These are phyloP conservation scores for Ustilaginoidea virens DNA, from an alignment of 2,329 filamentous ascomycete genomes.

Conservation along the genomic window DNA sequence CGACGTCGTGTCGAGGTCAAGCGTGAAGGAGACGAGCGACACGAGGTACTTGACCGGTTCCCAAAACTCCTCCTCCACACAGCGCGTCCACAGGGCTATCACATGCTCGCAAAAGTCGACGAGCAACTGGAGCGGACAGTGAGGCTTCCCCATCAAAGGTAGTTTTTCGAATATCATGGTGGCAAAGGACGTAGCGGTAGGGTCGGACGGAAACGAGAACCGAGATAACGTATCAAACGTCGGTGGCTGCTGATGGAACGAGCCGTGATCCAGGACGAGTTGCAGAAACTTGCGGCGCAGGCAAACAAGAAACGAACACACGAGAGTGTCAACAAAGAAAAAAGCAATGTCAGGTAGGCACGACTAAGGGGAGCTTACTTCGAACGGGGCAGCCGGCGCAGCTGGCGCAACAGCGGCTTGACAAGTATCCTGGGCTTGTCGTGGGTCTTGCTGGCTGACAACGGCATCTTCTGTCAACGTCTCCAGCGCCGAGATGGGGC, in stretches of 20 bases:
- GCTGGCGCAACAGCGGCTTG: constrained; percentile 10
- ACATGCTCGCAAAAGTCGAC: constrained; percentile 49
- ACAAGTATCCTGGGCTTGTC: no score
- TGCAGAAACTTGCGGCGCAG: constrained; percentile 49
- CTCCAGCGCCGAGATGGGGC: constrained; percentile 48
- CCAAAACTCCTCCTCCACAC: constrained; percentile 47
- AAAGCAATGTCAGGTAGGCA: no score
- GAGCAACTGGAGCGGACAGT: constrained; percentile 38
- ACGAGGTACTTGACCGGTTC: constrained; percentile 50
- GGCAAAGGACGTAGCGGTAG: constrained; percentile 37
- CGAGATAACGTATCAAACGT: constrained; percentile 54
- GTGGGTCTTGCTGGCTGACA: no score
- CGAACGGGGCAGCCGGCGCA: constrained; percentile 20
- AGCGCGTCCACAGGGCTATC: constrained; percentile 52
- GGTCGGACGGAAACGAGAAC: constrained; percentile 49
- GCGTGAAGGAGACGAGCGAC: constrained; percentile 45
- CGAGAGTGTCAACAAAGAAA: neutral
- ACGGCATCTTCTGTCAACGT: constrained; percentile 27
- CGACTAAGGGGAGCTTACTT: no score
- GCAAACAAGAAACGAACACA: neutral
- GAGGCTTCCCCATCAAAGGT: constrained; percentile 36
- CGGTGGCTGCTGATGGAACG: constrained; percentile 37
- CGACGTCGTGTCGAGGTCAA: constrained; percentile 43
- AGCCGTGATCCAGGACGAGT: constrained; percentile 47
- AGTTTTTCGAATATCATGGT: constrained; percentile 53